Evolutionary conservation across 2,329 filamentous ascomycete species (phyloP), one percentile per base, ranked within the genome.

Genomic region (Zopfia rhizophila): DNA sequence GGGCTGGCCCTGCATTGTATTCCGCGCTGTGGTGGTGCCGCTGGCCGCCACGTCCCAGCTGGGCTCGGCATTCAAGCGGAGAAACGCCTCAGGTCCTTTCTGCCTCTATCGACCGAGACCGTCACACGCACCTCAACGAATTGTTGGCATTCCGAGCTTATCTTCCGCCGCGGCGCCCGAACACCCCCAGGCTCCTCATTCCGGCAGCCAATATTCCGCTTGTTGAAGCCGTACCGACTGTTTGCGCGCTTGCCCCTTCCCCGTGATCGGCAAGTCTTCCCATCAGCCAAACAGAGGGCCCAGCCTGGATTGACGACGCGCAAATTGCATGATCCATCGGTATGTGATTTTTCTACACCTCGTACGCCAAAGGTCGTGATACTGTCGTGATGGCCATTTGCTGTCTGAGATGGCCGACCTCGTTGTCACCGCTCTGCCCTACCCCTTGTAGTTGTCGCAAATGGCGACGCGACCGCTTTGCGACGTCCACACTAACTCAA

Each of bases 251-350:
- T 53, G 49, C 45, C 37, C 36, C 42, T 35, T 43, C 43, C 43
- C 41, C 49, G 42, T 58, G 65, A 69, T 70, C 69, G 67, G 67
- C 65, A 67, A 48, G 53, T 65, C 61, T 58, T 67, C 48, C 64
- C 61, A 53, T 57, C 61, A 66, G 67, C 66, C 64, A 68, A 65
- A 67, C 65, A 66, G 48, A 56, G 51, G n/a, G 65, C 56, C 62
- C 61, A 65, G 65, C 57, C 66, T 64, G 66, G 66, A 58, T 59
- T 63, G 65, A 68, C 65, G 64, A 69, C 68, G 68, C 68, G 68
- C 67, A 66, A 63, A 63, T 67, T 70, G 66, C 66, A 65, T 65
- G 59, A 55, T 56, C 45, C 52, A 59, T 58, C 65, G 68, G 70
- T 72, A 69, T 65, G 69, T 72, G 51, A 53, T 48, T 55, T 51